Percentiles rank a stretch among this genome's conserved stretches.
These are phyloP conservation scores for Hondaea fermentalgiana DNA, from an alignment of 108 stramenopile species.

Conservation along the genomic window DNA sequence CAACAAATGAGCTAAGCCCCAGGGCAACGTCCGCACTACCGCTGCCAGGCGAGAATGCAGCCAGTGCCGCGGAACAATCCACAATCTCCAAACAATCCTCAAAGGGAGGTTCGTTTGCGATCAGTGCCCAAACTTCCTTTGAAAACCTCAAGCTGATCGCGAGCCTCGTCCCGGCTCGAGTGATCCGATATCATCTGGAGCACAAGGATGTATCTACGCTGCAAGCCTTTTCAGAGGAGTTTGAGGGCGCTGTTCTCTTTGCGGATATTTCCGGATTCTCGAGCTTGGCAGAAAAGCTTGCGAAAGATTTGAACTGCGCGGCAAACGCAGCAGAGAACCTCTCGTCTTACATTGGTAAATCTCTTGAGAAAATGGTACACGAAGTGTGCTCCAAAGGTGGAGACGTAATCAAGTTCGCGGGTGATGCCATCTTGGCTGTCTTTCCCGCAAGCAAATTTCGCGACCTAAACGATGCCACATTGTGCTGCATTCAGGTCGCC, in stretches of 20 bases:
- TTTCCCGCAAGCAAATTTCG: slow-evolving; percentile 27
- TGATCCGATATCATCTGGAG: neutral
- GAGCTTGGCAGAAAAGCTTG: slow-evolving; percentile 37
- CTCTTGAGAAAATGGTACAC: slow-evolving; percentile 21
- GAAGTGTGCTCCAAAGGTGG: slow-evolving; percentile 40
- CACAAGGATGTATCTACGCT: neutral
- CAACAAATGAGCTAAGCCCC: too few relatives aligned
- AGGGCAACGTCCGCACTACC: too few relatives aligned
- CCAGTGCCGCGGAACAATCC: too few relatives aligned
- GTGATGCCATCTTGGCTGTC: slow-evolving; percentile 47
- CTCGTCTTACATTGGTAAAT: slow-evolving; percentile 38
- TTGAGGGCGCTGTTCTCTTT: slow-evolving; percentile 45
- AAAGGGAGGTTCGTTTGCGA: neutral
- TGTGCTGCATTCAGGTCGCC: neutral
- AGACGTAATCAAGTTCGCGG: slow-evolving; percentile 56
- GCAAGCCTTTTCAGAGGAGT: neutral
- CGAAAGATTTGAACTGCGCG: neutral
- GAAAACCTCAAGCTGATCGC: neutral
- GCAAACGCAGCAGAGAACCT: slow-evolving; percentile 42
- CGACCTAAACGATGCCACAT: neutral
- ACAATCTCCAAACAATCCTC: too few relatives aligned
- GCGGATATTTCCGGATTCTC: slow-evolving; percentile 52
- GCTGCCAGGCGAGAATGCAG: too few relatives aligned
- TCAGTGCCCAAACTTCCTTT: neutral
- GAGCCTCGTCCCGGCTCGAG: neutral